phyloP scores from a whole-genome alignment of 2,329 filamentous ascomycete species.

The Colletotrichum sidae region DNA sequence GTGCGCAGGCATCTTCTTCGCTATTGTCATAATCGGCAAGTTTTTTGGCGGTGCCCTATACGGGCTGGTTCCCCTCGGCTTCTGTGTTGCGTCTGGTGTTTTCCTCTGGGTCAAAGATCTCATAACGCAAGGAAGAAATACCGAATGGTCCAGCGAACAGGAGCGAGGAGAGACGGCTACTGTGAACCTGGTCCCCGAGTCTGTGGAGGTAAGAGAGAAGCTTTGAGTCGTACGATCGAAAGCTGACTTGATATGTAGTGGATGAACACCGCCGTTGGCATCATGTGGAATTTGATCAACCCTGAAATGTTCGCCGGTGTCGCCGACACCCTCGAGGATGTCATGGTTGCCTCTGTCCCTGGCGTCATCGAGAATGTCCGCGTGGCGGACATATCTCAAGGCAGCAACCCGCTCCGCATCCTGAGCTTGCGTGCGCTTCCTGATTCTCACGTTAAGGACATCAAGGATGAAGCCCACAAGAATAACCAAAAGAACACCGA shows the following conservation, averaged over 20 bases:
- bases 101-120: constrained; percentile 93
- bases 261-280: constrained; percentile 89
- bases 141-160: constrained; percentile 91
- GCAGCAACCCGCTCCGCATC: constrained; percentile 88
- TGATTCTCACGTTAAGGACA: constrained; percentile 81
- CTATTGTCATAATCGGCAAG: constrained; percentile 81
- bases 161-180: constrained; percentile 86
- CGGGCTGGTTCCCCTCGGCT: constrained; percentile 79
- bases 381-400: constrained; percentile 94
- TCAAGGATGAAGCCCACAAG: constrained; percentile 71
- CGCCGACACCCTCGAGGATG: constrained; percentile 85
- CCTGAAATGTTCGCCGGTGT: constrained; percentile 94
- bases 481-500: constrained; percentile 76
- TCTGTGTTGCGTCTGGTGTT: constrained; percentile 80
- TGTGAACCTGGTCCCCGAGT: constrained; percentile 90
- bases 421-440: constrained; percentile 88
- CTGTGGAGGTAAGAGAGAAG: constrained; percentile 67
- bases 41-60: constrained; percentile 82
- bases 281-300: constrained; percentile 92
- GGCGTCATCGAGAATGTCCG: constrained; percentile 93
- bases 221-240: background rate
- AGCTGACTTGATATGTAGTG: constrained; percentile 61
- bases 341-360: constrained; percentile 96
- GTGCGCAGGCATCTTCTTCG: constrained; percentile 76
- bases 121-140: constrained; percentile 81